Percentiles rank a stretch among this genome's conserved stretches.
Conservation (phyloP, 2,329 filamentous ascomycete species). For the Calonectria naviculata region DNA sequence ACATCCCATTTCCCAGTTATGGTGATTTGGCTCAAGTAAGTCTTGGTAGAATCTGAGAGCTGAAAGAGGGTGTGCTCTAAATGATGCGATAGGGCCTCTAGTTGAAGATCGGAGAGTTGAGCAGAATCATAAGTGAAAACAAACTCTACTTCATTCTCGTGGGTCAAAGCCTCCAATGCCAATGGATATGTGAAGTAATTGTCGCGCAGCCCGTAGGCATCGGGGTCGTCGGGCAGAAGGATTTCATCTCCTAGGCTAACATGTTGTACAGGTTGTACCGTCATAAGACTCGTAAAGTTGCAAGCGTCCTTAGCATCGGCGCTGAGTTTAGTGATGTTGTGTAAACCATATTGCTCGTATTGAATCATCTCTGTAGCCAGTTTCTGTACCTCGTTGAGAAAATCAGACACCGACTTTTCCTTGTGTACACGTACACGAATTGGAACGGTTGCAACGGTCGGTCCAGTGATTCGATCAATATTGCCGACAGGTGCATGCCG, state of each 20-base stretch:
- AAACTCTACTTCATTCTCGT: background rate
- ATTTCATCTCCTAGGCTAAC: background rate
- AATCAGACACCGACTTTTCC: background rate
- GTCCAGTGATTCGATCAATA: slow-evolving; percentile 33
- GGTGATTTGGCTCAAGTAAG: background rate
- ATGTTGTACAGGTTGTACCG: slow-evolving; percentile 34
- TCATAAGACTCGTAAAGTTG: slow-evolving; percentile 42
- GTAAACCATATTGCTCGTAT: slow-evolving; percentile 33
- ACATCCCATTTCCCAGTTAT: slow-evolving; percentile 6
- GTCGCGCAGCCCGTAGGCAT: background rate
- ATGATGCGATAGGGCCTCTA: background rate
- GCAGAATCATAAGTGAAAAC: background rate
- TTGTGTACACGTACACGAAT: slow-evolving; percentile 50
- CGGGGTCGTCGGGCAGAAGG: background rate
- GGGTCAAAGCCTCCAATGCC: background rate
- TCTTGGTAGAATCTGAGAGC: background rate
- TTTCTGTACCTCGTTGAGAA: slow-evolving; percentile 24
- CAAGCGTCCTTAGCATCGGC: slow-evolving; percentile 27
- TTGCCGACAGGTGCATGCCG: slow-evolving; percentile 38
- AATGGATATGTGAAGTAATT: slow-evolving; percentile 1
- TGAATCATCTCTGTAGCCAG: slow-evolving; percentile 28
- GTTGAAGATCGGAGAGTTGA: background rate
- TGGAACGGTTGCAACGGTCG: slow-evolving; percentile 55
- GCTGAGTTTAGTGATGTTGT: slow-evolving; percentile 32
- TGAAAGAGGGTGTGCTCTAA: background rate